phyloP scores from a whole-genome alignment of 306 rosid species.

The Heteromeles arbutifolia region DNA sequence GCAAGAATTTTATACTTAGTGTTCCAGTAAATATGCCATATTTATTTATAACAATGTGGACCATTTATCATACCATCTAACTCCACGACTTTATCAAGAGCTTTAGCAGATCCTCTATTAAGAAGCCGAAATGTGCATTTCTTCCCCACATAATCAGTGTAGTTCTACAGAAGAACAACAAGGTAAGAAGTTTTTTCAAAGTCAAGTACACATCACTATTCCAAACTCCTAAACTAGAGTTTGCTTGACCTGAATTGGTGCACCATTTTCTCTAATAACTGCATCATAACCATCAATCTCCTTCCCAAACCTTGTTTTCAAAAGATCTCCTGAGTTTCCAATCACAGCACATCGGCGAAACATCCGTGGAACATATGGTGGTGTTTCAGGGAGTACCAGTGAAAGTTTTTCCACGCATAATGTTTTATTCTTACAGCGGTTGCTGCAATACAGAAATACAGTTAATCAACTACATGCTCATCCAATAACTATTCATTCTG shows the following conservation, averaged over 20 bases:
- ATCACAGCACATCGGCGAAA: constrained; percentile 95
- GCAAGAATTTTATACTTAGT: constrained; percentile 33
- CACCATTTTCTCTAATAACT: constrained; percentile 95
- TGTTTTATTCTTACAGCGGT: constrained; percentile 69
- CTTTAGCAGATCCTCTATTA: constrained; percentile 95
- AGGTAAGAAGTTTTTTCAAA: constrained; percentile 14
- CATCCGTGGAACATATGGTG: constrained; percentile 80
- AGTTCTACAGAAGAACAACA: constrained; percentile 51
- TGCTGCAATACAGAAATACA: constrained; percentile 45
- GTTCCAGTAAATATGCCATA: constrained; percentile 11
- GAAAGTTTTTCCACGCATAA: constrained; percentile 85
- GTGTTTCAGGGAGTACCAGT: constrained; percentile 81
- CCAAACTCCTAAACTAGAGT: background rate
- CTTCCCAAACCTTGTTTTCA: constrained; percentile 82
- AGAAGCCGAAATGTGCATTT: constrained; percentile 93
- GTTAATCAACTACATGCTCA: background rate
- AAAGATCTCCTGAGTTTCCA: constrained; percentile 94
- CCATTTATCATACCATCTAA: constrained; percentile 64
- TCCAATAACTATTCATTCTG: background rate
- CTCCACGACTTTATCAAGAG: constrained; percentile 87
- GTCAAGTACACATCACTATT: constrained; percentile 5
- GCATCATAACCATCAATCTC: constrained; percentile 85
- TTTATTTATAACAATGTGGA: constrained; percentile 2
- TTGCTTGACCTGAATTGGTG: constrained; percentile 66
- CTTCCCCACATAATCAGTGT: constrained; percentile 70